Conservation (phyloP, 768 basidiomycete species). For the Lactarius indigo region DNA sequence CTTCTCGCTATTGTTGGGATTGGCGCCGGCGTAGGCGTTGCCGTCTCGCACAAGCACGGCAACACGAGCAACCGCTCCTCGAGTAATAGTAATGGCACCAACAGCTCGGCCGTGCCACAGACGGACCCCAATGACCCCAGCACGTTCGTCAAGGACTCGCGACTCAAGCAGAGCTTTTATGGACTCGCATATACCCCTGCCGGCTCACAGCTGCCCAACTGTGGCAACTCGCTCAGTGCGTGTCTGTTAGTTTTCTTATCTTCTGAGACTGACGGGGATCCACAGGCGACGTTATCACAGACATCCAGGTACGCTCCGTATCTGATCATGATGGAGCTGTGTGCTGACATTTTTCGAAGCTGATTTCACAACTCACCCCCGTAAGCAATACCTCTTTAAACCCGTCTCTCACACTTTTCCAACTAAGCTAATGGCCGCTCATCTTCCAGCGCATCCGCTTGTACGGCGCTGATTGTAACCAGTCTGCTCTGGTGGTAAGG, state of each 20-base stretch:
- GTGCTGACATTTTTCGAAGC: conserved; percentile 35
- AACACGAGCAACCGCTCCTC: conserved; percentile 28
- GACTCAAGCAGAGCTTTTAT: conserved; percentile 73
- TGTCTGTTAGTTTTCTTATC: conserved; percentile 12
- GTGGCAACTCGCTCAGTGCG: conserved; percentile 50
- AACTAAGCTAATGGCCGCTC: background rate
- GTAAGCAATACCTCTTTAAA: conserved; percentile 25
- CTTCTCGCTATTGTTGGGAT: conserved; percentile 51
- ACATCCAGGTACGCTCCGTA: conserved; percentile 55
- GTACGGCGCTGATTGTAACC: conserved; percentile 87
- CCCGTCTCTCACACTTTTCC: background rate
- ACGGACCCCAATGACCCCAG: conserved; percentile 68
- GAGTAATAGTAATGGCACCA: conserved; percentile 20
- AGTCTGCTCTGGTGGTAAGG: conserved; percentile 68
- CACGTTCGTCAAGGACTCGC: conserved; percentile 65
- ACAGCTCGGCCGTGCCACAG: conserved; percentile 31
- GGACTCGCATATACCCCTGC: conserved; percentile 85
- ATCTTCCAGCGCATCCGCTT: conserved; percentile 57
- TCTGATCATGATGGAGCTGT: background rate
- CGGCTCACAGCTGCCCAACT: conserved; percentile 66
- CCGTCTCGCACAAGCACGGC: conserved; percentile 40
- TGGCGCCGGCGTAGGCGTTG: conserved; percentile 63
- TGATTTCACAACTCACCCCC: conserved; percentile 82
- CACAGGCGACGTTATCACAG: conserved; percentile 55
- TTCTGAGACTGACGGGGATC: background rate